These are phyloP conservation scores for Cladosporium cucumerinum DNA, from an alignment of 2,329 filamentous ascomycete genomes.

Conservation along the genomic window DNA sequence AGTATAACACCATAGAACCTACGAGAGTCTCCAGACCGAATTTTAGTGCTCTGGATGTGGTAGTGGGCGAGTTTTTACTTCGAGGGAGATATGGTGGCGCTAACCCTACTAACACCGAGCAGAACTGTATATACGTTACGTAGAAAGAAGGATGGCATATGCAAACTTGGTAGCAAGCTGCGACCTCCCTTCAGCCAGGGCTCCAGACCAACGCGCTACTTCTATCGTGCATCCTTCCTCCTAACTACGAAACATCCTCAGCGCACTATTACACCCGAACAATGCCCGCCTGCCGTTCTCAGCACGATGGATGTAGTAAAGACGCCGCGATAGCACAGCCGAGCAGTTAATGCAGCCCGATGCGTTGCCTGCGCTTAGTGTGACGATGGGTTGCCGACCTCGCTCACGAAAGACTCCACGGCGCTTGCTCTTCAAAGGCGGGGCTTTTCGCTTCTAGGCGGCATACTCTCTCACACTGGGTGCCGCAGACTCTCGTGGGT, in stretches of 20 bases:
- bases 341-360: not conserved
- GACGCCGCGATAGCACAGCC: not conserved
- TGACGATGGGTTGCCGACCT: not conserved
- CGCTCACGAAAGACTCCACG: not conserved
- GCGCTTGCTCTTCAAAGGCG: not conserved
- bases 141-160: no score
- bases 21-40: no score
- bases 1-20: not conserved
- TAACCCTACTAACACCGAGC: not conserved
- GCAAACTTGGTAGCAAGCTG: not conserved
- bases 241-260: not conserved
- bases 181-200: not conserved
- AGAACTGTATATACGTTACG: no score
- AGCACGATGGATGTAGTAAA: not conserved
- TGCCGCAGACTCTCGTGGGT: not conserved
- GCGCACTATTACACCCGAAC: not conserved
- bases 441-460: not conserved
- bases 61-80: not conserved
- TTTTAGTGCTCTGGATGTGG: not conserved
- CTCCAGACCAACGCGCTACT: not conserved
- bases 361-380: not conserved
- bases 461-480: not conserved
- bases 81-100: not conserved
- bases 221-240: not conserved
- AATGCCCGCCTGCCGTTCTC: not conserved